phyloP scores from a whole-genome alignment of 352 stramenopile genomes.

The Sclerospora graminicola region DNA sequence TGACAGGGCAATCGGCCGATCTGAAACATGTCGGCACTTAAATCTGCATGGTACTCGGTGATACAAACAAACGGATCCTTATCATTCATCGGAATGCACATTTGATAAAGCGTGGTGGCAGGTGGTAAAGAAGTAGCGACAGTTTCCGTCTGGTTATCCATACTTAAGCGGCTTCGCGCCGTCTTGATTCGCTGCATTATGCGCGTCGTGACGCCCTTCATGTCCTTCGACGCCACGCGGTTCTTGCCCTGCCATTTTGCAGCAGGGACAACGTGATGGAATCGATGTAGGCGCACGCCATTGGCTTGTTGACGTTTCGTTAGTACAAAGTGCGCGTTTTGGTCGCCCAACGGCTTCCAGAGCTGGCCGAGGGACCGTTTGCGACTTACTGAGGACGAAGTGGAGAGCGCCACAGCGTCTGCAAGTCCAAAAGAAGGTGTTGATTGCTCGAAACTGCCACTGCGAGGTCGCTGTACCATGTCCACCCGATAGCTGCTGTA shows the following conservation, averaged over 20 bases:
- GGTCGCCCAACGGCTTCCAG: constrained; percentile 62
- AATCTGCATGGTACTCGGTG: constrained; percentile 48
- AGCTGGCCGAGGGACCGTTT: constrained; percentile 43
- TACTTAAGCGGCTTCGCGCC: constrained; percentile 1
- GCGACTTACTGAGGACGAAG: constrained; percentile 4
- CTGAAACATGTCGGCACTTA: constrained; percentile 61
- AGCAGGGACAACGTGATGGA: constrained; percentile 43
- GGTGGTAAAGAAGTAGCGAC: neutral
- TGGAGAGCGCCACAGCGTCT: constrained; percentile 5
- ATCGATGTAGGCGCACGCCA: constrained; percentile 36
- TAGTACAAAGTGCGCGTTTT: constrained; percentile 63
- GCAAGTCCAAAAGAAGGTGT: constrained; percentile 28
- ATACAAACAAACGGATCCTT: constrained; percentile 40
- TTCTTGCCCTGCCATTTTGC: neutral
- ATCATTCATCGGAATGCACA: constrained; percentile 71
- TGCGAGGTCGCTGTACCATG: constrained; percentile 22
- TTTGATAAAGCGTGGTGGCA: constrained; percentile 22
- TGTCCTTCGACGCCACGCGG: constrained; percentile 16
- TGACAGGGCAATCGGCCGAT: constrained; percentile 67
- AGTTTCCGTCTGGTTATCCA: constrained; percentile 6
- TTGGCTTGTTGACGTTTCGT: constrained; percentile 36
- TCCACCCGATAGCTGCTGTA: constrained; percentile 80
- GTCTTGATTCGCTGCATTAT: constrained; percentile 45
- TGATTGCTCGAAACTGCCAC: constrained; percentile 3
- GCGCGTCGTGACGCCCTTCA: constrained; percentile 39